Conservation (phyloP, 176 grass and related monocot species). For the Aegilops speltoides region DNA sequence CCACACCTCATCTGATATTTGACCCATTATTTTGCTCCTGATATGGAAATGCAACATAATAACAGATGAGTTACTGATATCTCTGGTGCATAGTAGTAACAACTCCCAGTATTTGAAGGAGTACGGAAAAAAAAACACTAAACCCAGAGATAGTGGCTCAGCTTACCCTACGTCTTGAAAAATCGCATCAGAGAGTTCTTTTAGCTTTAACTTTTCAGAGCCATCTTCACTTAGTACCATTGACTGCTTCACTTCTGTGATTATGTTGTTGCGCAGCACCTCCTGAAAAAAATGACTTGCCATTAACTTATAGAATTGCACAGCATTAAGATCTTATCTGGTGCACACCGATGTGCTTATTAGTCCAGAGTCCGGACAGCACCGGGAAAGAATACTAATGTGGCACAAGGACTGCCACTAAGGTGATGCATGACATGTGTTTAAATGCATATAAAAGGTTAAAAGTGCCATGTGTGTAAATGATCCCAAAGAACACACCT, state of each 20-base stretch:
- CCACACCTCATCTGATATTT: conserved; percentile 83
- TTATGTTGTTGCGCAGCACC: conserved; percentile 55
- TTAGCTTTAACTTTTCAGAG: conserved; percentile 76
- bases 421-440: background rate
- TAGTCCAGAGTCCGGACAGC: background rate
- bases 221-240: conserved; percentile 84
- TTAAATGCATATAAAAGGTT: background rate
- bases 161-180: conserved; percentile 84
- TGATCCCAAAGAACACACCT: background rate
- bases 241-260: conserved; percentile 76
- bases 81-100: background rate
- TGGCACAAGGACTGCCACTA: background rate
- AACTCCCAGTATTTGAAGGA: background rate
- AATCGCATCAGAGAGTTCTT: conserved; percentile 89
- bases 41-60: background rate
- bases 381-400: background rate
- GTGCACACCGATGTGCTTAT: background rate
- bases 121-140: background rate
- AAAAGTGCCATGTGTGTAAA: background rate
- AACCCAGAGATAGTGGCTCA: background rate
- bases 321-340: background rate
- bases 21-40: conserved; percentile 79
- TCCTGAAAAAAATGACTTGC: conserved; percentile 54
- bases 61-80: background rate
- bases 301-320: conserved; percentile 12